A percentile compares a stretch with the other conserved stretches of the same genome.
phyloP scores from a whole-genome alignment of 2,329 filamentous ascomycete species.

The Fusarium beomiforme region DNA sequence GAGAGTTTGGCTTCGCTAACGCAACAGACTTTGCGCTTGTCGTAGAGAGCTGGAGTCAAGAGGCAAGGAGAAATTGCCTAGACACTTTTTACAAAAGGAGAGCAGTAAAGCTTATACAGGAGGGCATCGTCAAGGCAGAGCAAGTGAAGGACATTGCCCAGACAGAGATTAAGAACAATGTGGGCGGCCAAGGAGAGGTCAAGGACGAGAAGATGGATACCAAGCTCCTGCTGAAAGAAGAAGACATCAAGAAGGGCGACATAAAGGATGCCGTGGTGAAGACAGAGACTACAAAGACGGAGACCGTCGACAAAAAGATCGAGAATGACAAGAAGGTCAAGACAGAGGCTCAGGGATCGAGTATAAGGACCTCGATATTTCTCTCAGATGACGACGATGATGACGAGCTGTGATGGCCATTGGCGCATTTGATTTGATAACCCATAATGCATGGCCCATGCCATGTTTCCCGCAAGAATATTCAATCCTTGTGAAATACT shows the following conservation, averaged over 20 bases:
- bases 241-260: constrained; percentile 19
- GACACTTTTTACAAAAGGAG: constrained; percentile 82
- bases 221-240: constrained; percentile 14
- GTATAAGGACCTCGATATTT: constrained; percentile 49
- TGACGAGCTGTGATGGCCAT: constrained; percentile 48
- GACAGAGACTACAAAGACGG: not conserved
- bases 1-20: constrained; percentile 77
- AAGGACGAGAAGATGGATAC: constrained; percentile 26
- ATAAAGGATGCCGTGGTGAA: constrained; percentile 5
- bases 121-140: constrained; percentile 38
- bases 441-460: constrained; percentile 20
- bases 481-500: not conserved
- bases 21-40: constrained; percentile 87
- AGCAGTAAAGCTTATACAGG: constrained; percentile 59
- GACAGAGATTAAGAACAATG: not conserved
- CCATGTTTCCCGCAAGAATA: not conserved
- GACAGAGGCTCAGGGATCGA: constrained; percentile 30
- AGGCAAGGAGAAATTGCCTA: constrained; percentile 79
- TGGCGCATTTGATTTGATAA: constrained; percentile 40
- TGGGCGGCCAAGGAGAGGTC: constrained; percentile 11
- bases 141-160: constrained; percentile 41
- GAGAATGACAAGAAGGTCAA: constrained; percentile 34
- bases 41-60: constrained; percentile 91
- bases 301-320: not conserved
- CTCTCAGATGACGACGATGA: constrained; percentile 52